Conservation (phyloP, 441 rosid species). For the Croton laevigatus region DNA sequence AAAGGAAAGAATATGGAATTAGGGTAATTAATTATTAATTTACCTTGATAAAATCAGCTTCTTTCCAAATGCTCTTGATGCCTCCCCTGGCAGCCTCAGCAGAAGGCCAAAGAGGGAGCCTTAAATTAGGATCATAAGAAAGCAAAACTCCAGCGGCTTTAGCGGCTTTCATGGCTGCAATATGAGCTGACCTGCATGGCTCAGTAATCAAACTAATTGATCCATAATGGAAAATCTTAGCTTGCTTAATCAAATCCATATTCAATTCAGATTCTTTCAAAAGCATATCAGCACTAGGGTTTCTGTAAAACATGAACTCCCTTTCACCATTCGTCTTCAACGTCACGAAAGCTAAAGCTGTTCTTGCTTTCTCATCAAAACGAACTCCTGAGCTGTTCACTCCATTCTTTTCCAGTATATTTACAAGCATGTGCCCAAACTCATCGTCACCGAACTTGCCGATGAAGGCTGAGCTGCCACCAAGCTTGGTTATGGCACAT, state of each 20-base stretch:
- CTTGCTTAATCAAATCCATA: slow-evolving; percentile 47
- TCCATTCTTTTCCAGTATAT: slow-evolving; percentile 52
- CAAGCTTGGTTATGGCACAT: slow-evolving; percentile 67
- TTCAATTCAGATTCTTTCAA: slow-evolving; percentile 62
- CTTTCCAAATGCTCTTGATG: slow-evolving; percentile 64
- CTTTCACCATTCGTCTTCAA: slow-evolving; percentile 61
- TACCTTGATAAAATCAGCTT: slow-evolving; percentile 63
- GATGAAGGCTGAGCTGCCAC: slow-evolving; percentile 63
- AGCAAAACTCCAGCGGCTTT: slow-evolving; percentile 53
- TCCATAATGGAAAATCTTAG: slow-evolving; percentile 69
- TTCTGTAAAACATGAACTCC: slow-evolving; percentile 74
- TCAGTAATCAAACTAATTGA: slow-evolving; percentile 72
- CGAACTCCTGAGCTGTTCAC: slow-evolving; percentile 58
- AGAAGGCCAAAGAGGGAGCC: slow-evolving; percentile 73
- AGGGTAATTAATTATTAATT: neutral
- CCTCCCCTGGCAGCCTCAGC: slow-evolving; percentile 50
- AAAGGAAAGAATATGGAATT: too few species aligned
- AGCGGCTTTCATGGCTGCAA: slow-evolving; percentile 75
- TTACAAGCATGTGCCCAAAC: slow-evolving; percentile 71
- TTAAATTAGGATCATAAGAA: slow-evolving; percentile 68
- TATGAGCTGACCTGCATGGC: slow-evolving; percentile 65
- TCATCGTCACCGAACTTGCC: slow-evolving; percentile 86
- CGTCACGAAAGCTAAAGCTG: slow-evolving; percentile 76
- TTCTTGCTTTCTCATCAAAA: slow-evolving; percentile 58
- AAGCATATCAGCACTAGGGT: slow-evolving; percentile 81